Evolutionary conservation across 345 rosid species (phyloP).

Genomic region (Salix exigua): DNA sequence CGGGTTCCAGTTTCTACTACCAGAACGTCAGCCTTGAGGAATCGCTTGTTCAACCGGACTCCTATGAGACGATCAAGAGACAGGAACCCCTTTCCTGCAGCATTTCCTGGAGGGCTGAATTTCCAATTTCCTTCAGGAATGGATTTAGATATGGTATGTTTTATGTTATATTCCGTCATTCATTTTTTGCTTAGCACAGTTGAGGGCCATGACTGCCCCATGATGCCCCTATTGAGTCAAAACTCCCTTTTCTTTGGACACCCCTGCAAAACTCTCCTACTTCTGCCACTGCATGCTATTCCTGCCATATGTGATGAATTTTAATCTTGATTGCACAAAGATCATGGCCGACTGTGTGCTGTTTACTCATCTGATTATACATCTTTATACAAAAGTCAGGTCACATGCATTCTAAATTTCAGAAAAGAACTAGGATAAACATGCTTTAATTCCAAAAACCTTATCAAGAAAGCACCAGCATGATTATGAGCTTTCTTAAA

Average conservation of each 20-base stretch:
- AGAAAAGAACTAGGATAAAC: background rate
- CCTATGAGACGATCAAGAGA: constrained; percentile 36
- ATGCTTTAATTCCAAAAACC: background rate
- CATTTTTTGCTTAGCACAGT: background rate
- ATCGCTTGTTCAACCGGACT: constrained; percentile 39
- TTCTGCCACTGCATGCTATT: background rate
- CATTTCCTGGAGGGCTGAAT: constrained; percentile 16
- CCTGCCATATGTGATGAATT: background rate
- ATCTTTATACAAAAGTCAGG: background rate
- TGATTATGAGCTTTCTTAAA: background rate
- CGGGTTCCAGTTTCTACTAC: constrained; percentile 37
- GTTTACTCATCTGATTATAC: background rate
- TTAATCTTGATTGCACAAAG: background rate
- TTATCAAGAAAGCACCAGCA: background rate
- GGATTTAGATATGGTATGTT: constrained; percentile 69
- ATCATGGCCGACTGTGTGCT: background rate
- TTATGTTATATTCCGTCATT: background rate
- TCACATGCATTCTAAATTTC: background rate
- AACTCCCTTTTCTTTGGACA: background rate
- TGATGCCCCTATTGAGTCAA: background rate
- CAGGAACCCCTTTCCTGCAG: constrained; percentile 12
- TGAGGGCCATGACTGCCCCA: background rate
- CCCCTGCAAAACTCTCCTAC: background rate
- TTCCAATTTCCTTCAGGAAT: constrained; percentile 59
- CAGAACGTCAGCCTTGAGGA: constrained; percentile 50